These are phyloP conservation scores for Teunomyces barrocoloradensis DNA, from an alignment of 805 yeast species.

Conservation along the genomic window DNA sequence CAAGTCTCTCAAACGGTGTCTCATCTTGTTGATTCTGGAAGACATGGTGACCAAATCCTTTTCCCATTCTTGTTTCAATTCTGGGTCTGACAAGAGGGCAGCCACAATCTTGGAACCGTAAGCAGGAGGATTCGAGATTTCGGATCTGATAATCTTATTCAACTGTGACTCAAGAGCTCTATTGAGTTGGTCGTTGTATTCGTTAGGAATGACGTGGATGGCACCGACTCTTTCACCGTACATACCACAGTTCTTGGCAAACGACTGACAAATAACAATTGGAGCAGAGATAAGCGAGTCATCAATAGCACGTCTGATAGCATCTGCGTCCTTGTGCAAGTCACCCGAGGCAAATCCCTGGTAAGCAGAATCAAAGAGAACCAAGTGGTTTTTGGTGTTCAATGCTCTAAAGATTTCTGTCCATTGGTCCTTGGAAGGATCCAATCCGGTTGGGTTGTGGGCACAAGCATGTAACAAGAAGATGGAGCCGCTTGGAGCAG, in stretches of 20 bases:
- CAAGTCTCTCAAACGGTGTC: conserved; percentile 60
- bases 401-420: conserved; percentile 59
- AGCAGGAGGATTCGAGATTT: conserved; percentile 91
- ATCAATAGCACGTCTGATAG: conserved; percentile 64
- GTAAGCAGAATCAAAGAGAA: conserved; percentile 90
- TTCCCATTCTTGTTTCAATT: conserved; percentile 75
- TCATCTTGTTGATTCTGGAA: conserved; percentile 76
- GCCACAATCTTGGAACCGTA: conserved; percentile 93
- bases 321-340: conserved; percentile 78
- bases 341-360: conserved; percentile 96
- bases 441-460: conserved; percentile 97
- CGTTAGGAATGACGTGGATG: conserved; percentile 63
- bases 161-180: conserved; percentile 72
- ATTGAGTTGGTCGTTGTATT: conserved; percentile 35
- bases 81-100: conserved; percentile 64
- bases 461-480: conserved; percentile 93
- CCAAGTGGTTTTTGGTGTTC: conserved; percentile 63
- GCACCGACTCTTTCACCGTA: conserved; percentile 98
- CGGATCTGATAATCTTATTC: conserved; percentile 72
- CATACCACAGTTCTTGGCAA: conserved; percentile 95
- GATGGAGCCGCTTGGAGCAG: conserved; percentile 73
- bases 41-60: conserved; percentile 84
- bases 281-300: conserved; percentile 41
- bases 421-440: conserved; percentile 88
- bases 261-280: conserved; percentile 83